Percentiles rank a stretch among this genome's conserved stretches.
phyloP scores from a whole-genome alignment of 1,284 basidiomycete genomes.

The Gomphus sp. region DNA sequence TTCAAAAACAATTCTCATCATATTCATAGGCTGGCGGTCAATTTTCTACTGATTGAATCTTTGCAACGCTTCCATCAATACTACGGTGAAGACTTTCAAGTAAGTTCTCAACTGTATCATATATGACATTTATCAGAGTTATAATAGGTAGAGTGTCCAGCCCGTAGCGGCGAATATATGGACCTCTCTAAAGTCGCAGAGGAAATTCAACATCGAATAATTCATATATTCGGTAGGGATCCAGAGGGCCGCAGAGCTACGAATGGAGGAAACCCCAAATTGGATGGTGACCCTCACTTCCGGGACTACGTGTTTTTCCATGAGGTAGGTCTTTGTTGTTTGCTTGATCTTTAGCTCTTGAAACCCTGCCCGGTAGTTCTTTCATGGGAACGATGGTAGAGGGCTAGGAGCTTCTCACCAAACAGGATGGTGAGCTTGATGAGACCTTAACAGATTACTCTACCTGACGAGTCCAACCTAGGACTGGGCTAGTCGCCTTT shows the following conservation, averaged over 20 bases:
- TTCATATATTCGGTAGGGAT: slow-evolving; percentile 93
- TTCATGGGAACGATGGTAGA: slow-evolving; percentile 88
- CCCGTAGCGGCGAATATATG: slow-evolving; percentile 93
- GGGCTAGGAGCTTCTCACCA: slow-evolving; percentile 96
- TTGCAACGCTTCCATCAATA: slow-evolving; percentile 97
- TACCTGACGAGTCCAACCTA: slow-evolving; percentile 18
- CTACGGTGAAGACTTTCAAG: slow-evolving; percentile 80
- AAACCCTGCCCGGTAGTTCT: slow-evolving; percentile 51
- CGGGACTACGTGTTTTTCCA: slow-evolving; percentile 94
- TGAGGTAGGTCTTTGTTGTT: slow-evolving; percentile 43
- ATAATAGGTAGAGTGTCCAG: slow-evolving; percentile 83
- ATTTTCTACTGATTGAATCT: slow-evolving; percentile 89
- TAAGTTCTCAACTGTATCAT: slow-evolving; percentile 14
- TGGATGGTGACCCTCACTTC: slow-evolving; percentile 94
- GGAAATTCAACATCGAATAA: slow-evolving; percentile 95
- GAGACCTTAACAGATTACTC: slow-evolving; percentile 7
- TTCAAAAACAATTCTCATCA: not conserved
- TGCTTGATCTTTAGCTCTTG: slow-evolving; percentile 6
- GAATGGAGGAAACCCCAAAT: slow-evolving; percentile 82
- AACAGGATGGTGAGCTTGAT: slow-evolving; percentile 74
- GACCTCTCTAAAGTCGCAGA: slow-evolving; percentile 89
- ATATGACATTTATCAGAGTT: not conserved
- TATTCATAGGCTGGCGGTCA: slow-evolving; percentile 77
- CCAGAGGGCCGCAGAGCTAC: slow-evolving; percentile 77
- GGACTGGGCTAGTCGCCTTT: slow-evolving; percentile 89